phyloP scores from a whole-genome alignment of 2,329 filamentous ascomycete species.

The Botrytis deweyae region DNA sequence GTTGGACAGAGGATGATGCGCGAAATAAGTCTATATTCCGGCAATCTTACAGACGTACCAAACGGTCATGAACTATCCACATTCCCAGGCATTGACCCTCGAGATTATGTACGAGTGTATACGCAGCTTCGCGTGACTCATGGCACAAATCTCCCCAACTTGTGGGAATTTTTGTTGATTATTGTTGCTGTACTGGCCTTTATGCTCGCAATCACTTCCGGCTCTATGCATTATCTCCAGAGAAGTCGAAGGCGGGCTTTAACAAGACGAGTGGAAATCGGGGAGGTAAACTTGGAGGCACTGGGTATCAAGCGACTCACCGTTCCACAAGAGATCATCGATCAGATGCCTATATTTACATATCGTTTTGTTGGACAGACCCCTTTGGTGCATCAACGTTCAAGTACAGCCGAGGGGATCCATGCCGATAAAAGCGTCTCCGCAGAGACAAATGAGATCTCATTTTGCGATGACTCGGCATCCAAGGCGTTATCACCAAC shows the following conservation, averaged over 20 bases:
- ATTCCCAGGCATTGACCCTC: slow-evolving; percentile 54
- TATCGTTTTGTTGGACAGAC: slow-evolving; percentile 56
- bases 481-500: background rate
- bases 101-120: slow-evolving; percentile 61
- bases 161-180: slow-evolving; percentile 77
- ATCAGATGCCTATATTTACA: slow-evolving; percentile 74
- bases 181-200: slow-evolving; percentile 70
- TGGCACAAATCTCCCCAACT: slow-evolving; percentile 56
- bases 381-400: slow-evolving; percentile 40
- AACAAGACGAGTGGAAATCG: slow-evolving; percentile 67
- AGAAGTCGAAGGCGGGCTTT: slow-evolving; percentile 66
- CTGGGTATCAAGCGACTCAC: slow-evolving; percentile 81
- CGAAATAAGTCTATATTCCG: slow-evolving; percentile 74
- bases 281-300: slow-evolving; percentile 82
- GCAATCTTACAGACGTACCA: slow-evolving; percentile 64
- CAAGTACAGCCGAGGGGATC: background rate
- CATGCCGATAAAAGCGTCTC: background rate
- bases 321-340: slow-evolving; percentile 69
- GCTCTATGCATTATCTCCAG: slow-evolving; percentile 76
- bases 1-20: slow-evolving; percentile 68
- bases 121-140: slow-evolving; percentile 52
- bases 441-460: background rate
- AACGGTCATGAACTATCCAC: slow-evolving; percentile 56
- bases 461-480: background rate
- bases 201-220: slow-evolving; percentile 65